Evolutionary conservation across 2,329 filamentous ascomycete genomes (phyloP), one percentile per base, ranked within the genome.

Genomic region (Exophiala dermatitidis): DNA sequence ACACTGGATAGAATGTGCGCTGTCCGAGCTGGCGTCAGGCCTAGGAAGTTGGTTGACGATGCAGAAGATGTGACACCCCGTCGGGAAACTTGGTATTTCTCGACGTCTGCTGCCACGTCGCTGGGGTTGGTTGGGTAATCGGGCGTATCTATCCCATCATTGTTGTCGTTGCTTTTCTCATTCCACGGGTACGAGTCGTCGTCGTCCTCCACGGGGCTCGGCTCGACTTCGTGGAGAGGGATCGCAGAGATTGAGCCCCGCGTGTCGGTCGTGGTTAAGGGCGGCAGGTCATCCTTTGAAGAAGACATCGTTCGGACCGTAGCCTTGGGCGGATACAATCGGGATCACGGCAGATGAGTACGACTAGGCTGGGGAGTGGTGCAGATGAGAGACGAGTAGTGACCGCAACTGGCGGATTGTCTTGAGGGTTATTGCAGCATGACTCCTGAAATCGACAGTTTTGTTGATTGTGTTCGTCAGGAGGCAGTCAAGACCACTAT

Each of bases 211-310:
- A 95, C 88, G 0, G 90, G 90, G 26, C 83, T 83, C 2, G 90
- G 90, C 49, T 95, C 90, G 57, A 96, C 75, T 66, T 91, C 82
- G 48, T 85, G 78, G 53, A 95, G 78, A 40, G 85, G 85, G 53
- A 82, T 72, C 49, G 83, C 70, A 36, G 82, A 82, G 31, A 60
- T 52, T n/a, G 58, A 61, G 40, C 44, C 46, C 19, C 52, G 54
- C 3, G 55, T 56, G 50, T 58, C 50, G 28, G 30, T 54, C 8
- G 51, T 57, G 3, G 54, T 52, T 8, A 59, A 52, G 7, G 57
- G 54, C 2, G 57, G 48, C 3, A 59, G 54, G 44, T 59, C 53
- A 33, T 50, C 32, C 46, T 51, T 51, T n/a, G 54, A 36, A 10
- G 43, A 26, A 19, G 47, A 42, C 52, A 54, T 50, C 8, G n/a